Percentiles rank a stretch among this genome's conserved stretches.
phyloP scores from a whole-genome alignment of 352 stramenopile species.

The Phytophthora foliorum region DNA sequence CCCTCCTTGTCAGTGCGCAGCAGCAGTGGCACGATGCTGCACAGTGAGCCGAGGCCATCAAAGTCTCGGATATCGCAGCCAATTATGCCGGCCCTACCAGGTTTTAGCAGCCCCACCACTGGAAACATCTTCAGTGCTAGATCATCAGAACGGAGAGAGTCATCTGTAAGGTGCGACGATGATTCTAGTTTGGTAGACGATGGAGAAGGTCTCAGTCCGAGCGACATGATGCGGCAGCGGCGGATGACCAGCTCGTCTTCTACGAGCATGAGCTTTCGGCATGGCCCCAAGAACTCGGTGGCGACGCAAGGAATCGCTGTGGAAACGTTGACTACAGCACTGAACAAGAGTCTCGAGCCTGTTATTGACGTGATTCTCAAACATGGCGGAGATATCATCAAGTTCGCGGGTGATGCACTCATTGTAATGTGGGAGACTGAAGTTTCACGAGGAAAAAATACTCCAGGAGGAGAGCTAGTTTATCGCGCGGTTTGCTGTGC shows the following conservation, averaged over 20 bases:
- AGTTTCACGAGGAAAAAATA: conserved; percentile 44
- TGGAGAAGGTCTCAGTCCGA: conserved; percentile 26
- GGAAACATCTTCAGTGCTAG: conserved; percentile 6
- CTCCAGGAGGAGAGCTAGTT: conserved; percentile 54
- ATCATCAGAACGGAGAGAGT: conserved; percentile 10
- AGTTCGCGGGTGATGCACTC: conserved; percentile 84
- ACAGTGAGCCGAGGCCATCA: conserved; percentile 1
- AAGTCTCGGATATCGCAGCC: conserved; percentile 35
- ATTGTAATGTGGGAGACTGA: conserved; percentile 88
- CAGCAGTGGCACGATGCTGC: conserved; percentile 22
- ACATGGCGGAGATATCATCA: conserved; percentile 85
- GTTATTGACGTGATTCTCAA: conserved; percentile 84
- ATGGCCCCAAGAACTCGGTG: conserved; percentile 53
- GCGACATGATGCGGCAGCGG: conserved; percentile 54
- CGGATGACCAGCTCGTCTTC: conserved; percentile 33
- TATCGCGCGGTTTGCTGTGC: conserved; percentile 70
- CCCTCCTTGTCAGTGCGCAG: conserved; percentile 11
- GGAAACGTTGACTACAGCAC: conserved; percentile 74
- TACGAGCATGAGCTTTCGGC: conserved; percentile 55
- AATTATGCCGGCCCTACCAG: conserved; percentile 9
- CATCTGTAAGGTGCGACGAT: conserved; percentile 14
- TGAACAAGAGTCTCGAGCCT: conserved; percentile 84
- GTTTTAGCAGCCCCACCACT: conserved; percentile 6
- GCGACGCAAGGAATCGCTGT: conserved; percentile 70
- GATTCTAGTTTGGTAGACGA: conserved; percentile 16